Evolutionary conservation across 805 yeast genomes (phyloP), one percentile per base, ranked within the genome.

Genomic region (Candida maltosa): DNA sequence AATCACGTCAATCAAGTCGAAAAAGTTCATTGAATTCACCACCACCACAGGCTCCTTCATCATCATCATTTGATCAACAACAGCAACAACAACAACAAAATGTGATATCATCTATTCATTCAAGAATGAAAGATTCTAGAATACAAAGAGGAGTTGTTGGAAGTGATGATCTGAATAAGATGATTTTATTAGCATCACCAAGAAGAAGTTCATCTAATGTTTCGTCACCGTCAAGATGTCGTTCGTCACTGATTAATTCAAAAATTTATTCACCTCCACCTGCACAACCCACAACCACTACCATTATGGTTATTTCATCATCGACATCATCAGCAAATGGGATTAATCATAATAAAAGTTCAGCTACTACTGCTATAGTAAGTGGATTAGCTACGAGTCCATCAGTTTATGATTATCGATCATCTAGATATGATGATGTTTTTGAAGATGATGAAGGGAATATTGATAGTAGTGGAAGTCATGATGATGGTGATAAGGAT

Each of bases 361-460:
- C n/a, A n/a, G 12, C 29, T 5, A 31, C 43, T 10, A 37, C 41
- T 12, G 29, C 38, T 1, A 35, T 34, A 7, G 32, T 59, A 2
- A 33, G 52, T 8, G 69, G 68, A 1, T 48, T 61, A 14, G 54
- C 69, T 4, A 62, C 70, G 1, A 55, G 61, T 1, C 68, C 69
- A 1, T 62, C 69, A 6, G 49, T 52, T 2, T 38, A 38, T 26
- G 31, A 29, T 17, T 50, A 51, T 31, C 36, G 48, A n/a, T 34
- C 43, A 29, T 45, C 48, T 3, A 51, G 52, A 21, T 67, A 67
- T 46, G 69, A 57, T 24, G 56, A 60, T 42, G 71, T 66, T 16
- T 67, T 66, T 48, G 73, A 65, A 15, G 71, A 65, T 35, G 70
- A 63, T 26, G 76, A 72, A 25, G 81, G 76, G 21, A 83, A 76